A percentile compares a stretch with the other conserved stretches of the same genome.
These are phyloP conservation scores for Candida labiduridarum DNA, from an alignment of 1,139 yeast species.

Conservation along the genomic window DNA sequence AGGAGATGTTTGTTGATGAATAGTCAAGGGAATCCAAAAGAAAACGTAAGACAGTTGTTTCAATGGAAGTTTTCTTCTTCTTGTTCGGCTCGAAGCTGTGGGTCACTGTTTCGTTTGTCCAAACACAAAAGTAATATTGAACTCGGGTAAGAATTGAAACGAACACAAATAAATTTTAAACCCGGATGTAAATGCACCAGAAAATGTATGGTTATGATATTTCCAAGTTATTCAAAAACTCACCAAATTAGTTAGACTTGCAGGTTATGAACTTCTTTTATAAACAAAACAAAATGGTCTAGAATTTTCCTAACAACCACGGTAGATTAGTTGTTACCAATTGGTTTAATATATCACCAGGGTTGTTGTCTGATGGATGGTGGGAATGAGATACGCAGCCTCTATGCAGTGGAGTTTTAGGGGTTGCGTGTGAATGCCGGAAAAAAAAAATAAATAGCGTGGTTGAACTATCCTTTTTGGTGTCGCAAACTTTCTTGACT, in stretches of 20 bases:
- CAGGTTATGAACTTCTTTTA: background rate
- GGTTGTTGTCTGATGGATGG: background rate
- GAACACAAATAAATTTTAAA: background rate
- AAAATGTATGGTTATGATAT: constrained; percentile 1
- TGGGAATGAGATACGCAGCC: background rate
- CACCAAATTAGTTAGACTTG: background rate
- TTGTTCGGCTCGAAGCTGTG: too few relatives aligned
- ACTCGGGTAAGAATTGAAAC: background rate
- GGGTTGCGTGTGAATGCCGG: background rate
- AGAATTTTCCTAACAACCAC: too few relatives aligned
- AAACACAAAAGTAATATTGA: background rate
- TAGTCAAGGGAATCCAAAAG: too few relatives aligned
- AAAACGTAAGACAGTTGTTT: too few relatives aligned
- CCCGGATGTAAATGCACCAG: background rate
- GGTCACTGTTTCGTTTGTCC: too few relatives aligned
- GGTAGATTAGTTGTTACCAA: too few relatives aligned
- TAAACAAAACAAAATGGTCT: background rate
- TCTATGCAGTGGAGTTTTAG: background rate
- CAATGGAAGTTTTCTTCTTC: too few relatives aligned
- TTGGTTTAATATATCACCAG: too few relatives aligned
- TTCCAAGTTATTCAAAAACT: background rate
- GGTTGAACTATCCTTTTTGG: background rate
- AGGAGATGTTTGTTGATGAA: too few relatives aligned
- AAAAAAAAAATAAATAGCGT: background rate
- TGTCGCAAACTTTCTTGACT: background rate